A percentile compares a stretch with the other conserved stretches of the same genome.
Evolutionary conservation across 805 yeast species (phyloP).

Genomic region (Grigorovia yakushimaensis): DNA sequence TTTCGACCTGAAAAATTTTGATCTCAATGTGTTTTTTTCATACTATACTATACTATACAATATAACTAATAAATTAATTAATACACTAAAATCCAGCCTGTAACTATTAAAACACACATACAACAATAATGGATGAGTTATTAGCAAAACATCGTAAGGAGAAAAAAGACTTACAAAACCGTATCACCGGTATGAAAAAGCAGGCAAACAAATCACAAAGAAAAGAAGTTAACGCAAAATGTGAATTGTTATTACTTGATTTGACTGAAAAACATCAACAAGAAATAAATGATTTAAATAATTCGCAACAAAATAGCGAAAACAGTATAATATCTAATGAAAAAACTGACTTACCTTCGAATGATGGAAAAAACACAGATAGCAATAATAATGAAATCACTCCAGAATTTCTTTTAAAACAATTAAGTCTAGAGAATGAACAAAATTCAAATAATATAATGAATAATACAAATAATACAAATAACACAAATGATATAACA

Average conservation of each 20-base stretch:
- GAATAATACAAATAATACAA: background rate
- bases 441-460: conserved; percentile 13
- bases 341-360: too few species aligned
- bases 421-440: conserved; percentile 31
- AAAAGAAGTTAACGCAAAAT: conserved; percentile 52
- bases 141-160: conserved; percentile 56
- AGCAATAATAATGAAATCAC: conserved; percentile 42
- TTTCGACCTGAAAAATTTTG: too few species aligned
- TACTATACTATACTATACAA: too few species aligned
- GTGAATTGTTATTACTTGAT: conserved; percentile 48
- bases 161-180: conserved; percentile 51
- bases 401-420: conserved; percentile 60
- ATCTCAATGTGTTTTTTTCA: too few species aligned
- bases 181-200: conserved; percentile 66
- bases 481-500: conserved; percentile 6
- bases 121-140: conserved; percentile 16
- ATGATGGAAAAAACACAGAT: conserved; percentile 18
- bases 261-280: conserved; percentile 43
- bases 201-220: conserved; percentile 75
- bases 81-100: too few species aligned
- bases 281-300: conserved; percentile 35
- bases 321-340: too few species aligned
- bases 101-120: background rate
- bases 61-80: too few species aligned
- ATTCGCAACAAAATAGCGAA: conserved; percentile 4